Conservation (phyloP, 202 grass and related monocot species). For the Brachypodium distachyon region DNA sequence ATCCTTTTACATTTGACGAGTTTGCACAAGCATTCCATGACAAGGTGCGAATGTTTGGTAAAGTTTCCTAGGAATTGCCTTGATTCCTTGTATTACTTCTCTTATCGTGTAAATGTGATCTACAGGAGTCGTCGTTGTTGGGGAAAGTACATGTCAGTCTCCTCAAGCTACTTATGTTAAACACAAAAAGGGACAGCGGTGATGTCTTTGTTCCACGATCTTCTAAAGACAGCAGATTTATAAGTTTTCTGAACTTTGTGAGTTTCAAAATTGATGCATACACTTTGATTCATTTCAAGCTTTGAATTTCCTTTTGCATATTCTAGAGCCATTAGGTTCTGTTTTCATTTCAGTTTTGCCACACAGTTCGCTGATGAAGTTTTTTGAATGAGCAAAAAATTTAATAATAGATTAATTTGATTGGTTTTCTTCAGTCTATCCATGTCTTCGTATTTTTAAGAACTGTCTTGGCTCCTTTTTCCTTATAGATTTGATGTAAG, state of each 20-base stretch:
- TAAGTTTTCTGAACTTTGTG: conserved; percentile 85
- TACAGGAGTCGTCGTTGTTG: conserved; percentile 75
- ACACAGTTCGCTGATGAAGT: neutral
- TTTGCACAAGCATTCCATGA: conserved; percentile 93
- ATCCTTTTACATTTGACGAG: conserved; percentile 84
- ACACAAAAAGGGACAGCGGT: conserved; percentile 36
- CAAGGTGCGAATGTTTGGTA: conserved; percentile 49
- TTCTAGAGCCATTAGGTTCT: neutral
- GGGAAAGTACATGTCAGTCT: conserved; percentile 80
- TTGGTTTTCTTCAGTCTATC: neutral
- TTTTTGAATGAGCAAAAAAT: neutral
- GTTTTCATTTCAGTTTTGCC: neutral
- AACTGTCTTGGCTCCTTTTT: neutral
- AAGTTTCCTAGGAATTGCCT: neutral
- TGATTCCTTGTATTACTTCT: neutral
- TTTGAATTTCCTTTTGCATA: neutral
- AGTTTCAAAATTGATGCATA: conserved; percentile 35
- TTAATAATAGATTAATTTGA: neutral
- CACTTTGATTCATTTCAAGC: neutral
- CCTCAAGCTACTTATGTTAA: conserved; percentile 69
- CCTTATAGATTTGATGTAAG: neutral
- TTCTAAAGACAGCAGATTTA: conserved; percentile 78
- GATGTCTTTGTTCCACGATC: conserved; percentile 51
- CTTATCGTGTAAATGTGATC: conserved; percentile 8
- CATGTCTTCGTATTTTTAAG: no score